Conservation (phyloP, 768 basidiomycete genomes). For the Amanita rubescens region DNA sequence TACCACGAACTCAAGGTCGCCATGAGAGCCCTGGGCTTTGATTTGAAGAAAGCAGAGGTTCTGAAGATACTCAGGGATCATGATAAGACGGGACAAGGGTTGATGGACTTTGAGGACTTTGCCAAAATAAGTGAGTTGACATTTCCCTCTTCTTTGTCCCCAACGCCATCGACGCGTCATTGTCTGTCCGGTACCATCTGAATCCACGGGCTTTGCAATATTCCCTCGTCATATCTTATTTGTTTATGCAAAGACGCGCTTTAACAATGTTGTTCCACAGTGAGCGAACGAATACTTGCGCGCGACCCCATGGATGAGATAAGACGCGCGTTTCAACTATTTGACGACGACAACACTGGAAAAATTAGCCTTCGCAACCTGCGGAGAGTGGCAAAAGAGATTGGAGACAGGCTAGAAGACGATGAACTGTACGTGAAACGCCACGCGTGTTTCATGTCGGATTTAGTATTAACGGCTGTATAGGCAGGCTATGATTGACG, state of each 20-base stretch:
- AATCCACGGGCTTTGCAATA: neutral
- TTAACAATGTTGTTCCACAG: conserved; percentile 29
- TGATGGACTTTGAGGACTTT: conserved; percentile 94
- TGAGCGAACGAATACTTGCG: conserved; percentile 89
- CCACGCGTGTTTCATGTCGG: neutral
- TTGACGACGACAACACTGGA: conserved; percentile 94
- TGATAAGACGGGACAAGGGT: conserved; percentile 70
- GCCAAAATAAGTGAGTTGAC: conserved; percentile 77
- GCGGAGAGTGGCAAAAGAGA: conserved; percentile 90
- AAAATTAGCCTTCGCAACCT: conserved; percentile 91
- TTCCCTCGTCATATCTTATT: conserved; percentile 5
- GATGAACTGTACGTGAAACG: conserved; percentile 80
- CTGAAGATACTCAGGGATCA: conserved; percentile 89
- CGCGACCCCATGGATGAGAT: conserved; percentile 98
- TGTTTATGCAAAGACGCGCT: conserved; percentile 14
- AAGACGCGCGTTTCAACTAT: conserved; percentile 89
- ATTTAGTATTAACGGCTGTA: conserved; percentile 3
- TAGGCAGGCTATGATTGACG: conserved; percentile 99
- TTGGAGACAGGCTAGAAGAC: conserved; percentile 91
- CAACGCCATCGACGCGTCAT: conserved; percentile 1
- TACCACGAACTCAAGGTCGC: conserved; percentile 99
- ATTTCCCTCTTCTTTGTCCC: neutral
- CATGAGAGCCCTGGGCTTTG: conserved; percentile 96
- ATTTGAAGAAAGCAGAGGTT: conserved; percentile 97
- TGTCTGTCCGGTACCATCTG: neutral